Conservation (phyloP, 495 filamentous ascomycete species). For the Viridothelium virens region DNA sequence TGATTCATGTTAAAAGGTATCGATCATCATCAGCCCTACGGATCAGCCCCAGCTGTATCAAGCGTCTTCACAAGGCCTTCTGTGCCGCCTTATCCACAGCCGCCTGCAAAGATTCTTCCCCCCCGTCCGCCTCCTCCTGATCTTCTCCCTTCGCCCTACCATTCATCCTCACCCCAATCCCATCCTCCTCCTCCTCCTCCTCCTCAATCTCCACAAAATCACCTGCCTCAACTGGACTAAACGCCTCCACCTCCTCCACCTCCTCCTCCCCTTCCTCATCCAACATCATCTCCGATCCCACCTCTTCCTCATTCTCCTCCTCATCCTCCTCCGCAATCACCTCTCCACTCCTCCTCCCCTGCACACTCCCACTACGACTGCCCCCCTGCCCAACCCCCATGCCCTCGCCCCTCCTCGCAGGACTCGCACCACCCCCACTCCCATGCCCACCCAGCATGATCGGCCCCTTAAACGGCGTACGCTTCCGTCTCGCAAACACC, state of each 20-base stretch:
- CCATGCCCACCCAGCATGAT: slow-evolving; percentile 43
- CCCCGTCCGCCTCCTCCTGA: slow-evolving; percentile 17
- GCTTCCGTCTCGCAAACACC: slow-evolving; percentile 84
- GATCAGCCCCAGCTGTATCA: not conserved
- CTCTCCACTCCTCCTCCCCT: slow-evolving; percentile 53
- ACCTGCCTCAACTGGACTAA: slow-evolving; percentile 26
- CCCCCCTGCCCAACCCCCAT: slow-evolving; percentile 29
- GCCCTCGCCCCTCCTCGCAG: slow-evolving; percentile 29
- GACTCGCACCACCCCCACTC: slow-evolving; percentile 21
- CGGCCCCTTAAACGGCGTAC: slow-evolving; percentile 83
- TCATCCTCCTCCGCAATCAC: slow-evolving; percentile 85
- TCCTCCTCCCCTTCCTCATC: slow-evolving; percentile 29
- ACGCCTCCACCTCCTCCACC: slow-evolving; percentile 37
- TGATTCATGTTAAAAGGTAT: not conserved
- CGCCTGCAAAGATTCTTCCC: slow-evolving; percentile 9
- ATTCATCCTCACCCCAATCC: not conserved
- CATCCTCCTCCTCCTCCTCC: slow-evolving; percentile 3
- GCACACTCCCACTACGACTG: slow-evolving; percentile 46
- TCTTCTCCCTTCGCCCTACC: slow-evolving; percentile 17
- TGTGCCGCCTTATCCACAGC: not conserved
- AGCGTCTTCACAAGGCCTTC: not conserved
- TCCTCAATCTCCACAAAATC: slow-evolving; percentile 18
- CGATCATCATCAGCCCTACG: not conserved
- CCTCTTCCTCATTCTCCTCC: slow-evolving; percentile 59
- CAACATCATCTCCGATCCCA: not conserved